phyloP scores from a whole-genome alignment of 768 basidiomycete species.

The Phylloporus sp. region DNA sequence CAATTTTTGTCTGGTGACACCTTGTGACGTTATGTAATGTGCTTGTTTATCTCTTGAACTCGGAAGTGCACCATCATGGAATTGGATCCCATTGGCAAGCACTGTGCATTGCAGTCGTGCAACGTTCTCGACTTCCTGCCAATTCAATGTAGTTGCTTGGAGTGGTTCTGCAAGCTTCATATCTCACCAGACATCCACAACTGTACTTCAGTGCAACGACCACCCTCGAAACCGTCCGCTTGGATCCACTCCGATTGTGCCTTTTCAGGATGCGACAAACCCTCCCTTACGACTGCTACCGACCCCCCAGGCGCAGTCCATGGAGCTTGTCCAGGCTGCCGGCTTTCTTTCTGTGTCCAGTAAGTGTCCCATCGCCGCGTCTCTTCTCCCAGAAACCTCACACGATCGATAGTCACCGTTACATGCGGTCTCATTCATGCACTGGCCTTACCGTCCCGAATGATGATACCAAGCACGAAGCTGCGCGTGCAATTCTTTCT shows the following conservation, averaged over 20 bases:
- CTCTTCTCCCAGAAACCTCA: conserved; percentile 7
- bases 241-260: conserved; percentile 47
- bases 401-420: conserved; percentile 53
- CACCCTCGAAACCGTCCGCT: conserved; percentile 3
- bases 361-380: conserved; percentile 29
- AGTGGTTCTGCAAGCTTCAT: conserved; percentile 63
- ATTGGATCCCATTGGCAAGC: conserved; percentile 55
- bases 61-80: conserved; percentile 30
- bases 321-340: conserved; percentile 50
- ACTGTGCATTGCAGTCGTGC: conserved; percentile 62
- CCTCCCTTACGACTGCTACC: conserved; percentile 41
- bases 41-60: background rate
- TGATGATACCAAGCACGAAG: conserved; percentile 36
- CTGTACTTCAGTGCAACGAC: conserved; percentile 36
- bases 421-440: conserved; percentile 61
- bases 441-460: conserved; percentile 15
- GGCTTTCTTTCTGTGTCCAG: conserved; percentile 60
- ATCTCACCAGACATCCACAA: conserved; percentile 55
- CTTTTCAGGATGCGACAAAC: conserved; percentile 48
- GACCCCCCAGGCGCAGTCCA: background rate
- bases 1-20: too few relatives aligned
- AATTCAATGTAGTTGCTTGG: conserved; percentile 60
- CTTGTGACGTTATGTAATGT: conserved; percentile 3
- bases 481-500: conserved; percentile 50
- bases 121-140: conserved; percentile 71